Conservation (phyloP, 108 stramenopile genomes). For the Skeletonema menzelii region DNA sequence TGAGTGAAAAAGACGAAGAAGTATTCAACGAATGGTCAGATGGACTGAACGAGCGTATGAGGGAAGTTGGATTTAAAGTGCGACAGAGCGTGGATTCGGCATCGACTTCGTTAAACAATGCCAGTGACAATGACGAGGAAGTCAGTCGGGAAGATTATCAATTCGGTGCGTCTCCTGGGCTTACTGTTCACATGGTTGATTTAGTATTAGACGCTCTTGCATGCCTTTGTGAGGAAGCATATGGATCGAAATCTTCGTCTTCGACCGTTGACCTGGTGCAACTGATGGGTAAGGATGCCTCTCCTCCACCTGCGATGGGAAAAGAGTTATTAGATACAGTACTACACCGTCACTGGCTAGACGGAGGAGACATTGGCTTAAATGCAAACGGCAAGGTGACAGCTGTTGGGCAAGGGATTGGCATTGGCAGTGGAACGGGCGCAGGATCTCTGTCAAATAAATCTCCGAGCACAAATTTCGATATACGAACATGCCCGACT, state of each 20-base stretch:
- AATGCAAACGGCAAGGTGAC: slow-evolving; percentile 9
- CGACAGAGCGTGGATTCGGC: not conserved
- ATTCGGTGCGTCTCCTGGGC: slow-evolving; percentile 61
- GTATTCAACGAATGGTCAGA: slow-evolving; percentile 28
- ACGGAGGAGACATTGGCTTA: slow-evolving; percentile 43
- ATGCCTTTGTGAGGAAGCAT: slow-evolving; percentile 43
- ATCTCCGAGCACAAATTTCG: slow-evolving; percentile 25
- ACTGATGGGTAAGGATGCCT: slow-evolving; percentile 13
- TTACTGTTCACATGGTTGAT: slow-evolving; percentile 63
- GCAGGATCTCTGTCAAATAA: slow-evolving; percentile 32
- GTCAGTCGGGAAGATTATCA: slow-evolving; percentile 44
- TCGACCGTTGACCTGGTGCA: slow-evolving; percentile 28
- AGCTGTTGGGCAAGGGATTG: slow-evolving; percentile 35
- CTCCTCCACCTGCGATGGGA: slow-evolving; percentile 32
- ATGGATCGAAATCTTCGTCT: not conserved
- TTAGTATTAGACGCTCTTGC: slow-evolving; percentile 68
- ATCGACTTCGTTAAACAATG: slow-evolving; percentile 1
- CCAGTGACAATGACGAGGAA: not conserved
- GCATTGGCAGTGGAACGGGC: slow-evolving; percentile 41
- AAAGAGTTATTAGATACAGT: slow-evolving; percentile 29
- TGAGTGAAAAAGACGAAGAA: slow-evolving; percentile 18
- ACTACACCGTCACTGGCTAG: slow-evolving; percentile 31
- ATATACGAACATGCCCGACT: slow-evolving; percentile 54
- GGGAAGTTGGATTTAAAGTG: slow-evolving; percentile 18
- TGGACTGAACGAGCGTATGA: slow-evolving; percentile 29